phyloP scores from a whole-genome alignment of 2,329 filamentous ascomycete genomes.

The Phoma sp. region DNA sequence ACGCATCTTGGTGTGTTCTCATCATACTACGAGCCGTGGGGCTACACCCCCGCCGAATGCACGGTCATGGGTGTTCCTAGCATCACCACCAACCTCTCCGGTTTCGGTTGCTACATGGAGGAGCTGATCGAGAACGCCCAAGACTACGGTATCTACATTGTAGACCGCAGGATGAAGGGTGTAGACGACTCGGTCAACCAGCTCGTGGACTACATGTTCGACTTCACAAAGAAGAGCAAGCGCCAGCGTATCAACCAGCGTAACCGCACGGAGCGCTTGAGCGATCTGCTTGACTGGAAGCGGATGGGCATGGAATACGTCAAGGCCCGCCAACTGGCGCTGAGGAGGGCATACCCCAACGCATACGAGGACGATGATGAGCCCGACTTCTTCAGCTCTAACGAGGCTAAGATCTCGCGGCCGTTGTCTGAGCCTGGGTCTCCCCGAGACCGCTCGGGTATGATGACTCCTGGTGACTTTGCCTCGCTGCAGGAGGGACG shows the following conservation, averaged over 20 bases:
- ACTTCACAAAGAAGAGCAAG: slow-evolving; percentile 91
- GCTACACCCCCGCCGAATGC: slow-evolving; percentile 97
- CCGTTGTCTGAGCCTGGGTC: slow-evolving; percentile 94
- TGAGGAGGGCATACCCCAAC: slow-evolving; percentile 87
- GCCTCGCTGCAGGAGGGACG: slow-evolving; percentile 93
- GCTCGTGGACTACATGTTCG: slow-evolving; percentile 88
- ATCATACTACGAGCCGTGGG: slow-evolving; percentile 99
- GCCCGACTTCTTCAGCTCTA: slow-evolving; percentile 88
- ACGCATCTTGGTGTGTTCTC: slow-evolving; percentile 95
- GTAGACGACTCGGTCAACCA: slow-evolving; percentile 98
- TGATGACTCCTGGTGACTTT: slow-evolving; percentile 99
- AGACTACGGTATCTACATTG: slow-evolving; percentile 99
- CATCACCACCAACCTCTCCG: slow-evolving; percentile 97
- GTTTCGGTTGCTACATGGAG: slow-evolving; percentile 99
- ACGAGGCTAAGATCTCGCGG: slow-evolving; percentile 93
- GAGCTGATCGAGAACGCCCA: slow-evolving; percentile 97
- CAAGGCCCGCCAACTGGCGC: slow-evolving; percentile 91
- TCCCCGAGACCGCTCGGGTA: slow-evolving; percentile 86
- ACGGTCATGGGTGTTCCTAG: slow-evolving; percentile 99
- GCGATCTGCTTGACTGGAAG: slow-evolving; percentile 98
- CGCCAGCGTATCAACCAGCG: slow-evolving; percentile 98
- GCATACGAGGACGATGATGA: slow-evolving; percentile 82
- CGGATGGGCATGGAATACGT: slow-evolving; percentile 99
- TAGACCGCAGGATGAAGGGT: slow-evolving; percentile 92
- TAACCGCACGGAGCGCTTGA: slow-evolving; percentile 93